Percentiles rank a stretch among this genome's conserved stretches.
Conservation (phyloP, 768 basidiomycete genomes). For the Psilocybe azurescens region DNA sequence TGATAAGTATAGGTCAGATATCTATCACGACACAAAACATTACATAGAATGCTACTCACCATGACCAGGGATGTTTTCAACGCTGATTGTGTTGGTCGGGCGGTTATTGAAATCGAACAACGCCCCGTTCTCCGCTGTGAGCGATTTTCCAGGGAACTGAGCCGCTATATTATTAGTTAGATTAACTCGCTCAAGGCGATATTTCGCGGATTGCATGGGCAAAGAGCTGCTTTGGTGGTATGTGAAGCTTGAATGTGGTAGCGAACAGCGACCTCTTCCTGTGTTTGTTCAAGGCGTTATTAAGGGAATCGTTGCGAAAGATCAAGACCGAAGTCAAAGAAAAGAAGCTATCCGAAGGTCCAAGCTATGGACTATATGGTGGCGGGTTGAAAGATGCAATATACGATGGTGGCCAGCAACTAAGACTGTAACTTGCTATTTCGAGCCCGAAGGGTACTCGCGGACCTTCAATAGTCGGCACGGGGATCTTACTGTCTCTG, state of each 20-base stretch:
- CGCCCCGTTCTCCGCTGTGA: slow-evolving; percentile 11
- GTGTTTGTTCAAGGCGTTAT: background rate
- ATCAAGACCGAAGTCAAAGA: background rate
- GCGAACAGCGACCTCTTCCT: no score
- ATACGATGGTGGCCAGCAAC: background rate
- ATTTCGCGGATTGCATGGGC: slow-evolving; percentile 25
- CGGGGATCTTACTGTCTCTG: no score
- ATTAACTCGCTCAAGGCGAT: slow-evolving; percentile 23
- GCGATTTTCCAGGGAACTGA: slow-evolving; percentile 2
- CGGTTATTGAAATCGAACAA: slow-evolving; percentile 21
- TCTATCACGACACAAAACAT: background rate
- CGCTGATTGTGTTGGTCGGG: slow-evolving; percentile 48
- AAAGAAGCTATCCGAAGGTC: background rate
- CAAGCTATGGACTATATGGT: background rate
- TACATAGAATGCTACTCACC: slow-evolving; percentile 30
- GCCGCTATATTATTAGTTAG: slow-evolving; percentile 1
- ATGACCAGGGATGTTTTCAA: slow-evolving; percentile 51
- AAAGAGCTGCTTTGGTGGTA: background rate
- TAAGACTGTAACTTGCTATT: background rate
- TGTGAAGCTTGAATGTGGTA: background rate
- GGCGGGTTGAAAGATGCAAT: background rate
- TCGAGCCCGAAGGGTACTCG: background rate
- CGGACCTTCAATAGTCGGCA: background rate
- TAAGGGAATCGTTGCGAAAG: background rate
- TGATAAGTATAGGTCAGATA: background rate